Evolutionary conservation across 768 basidiomycete species (phyloP), one percentile per base, ranked within the genome.

Genomic region (Podaxis sp.): DNA sequence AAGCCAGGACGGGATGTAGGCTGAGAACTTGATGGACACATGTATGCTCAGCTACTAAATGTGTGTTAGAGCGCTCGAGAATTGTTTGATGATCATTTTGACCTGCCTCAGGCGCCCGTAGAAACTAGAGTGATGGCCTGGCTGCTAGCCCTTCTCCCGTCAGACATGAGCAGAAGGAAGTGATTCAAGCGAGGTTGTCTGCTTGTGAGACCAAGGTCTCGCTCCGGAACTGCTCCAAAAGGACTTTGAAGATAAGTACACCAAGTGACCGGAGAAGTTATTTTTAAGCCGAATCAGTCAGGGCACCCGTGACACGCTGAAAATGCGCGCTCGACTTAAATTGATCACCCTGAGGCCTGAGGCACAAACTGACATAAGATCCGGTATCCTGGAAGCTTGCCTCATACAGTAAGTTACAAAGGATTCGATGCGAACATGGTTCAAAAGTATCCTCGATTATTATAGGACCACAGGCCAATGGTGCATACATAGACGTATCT

Each of bases 21-120:
- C 44, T 46, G 50, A 13, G 52, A 54, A 28, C 52, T 15, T 54
- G 52, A 54, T 54, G 52, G 8, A 7, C 52, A 54, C 52, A 54
- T 36, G 52, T 36, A 33, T 33, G 33, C 8, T 33, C 33, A n/a
- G 44, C 44, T 46, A n/a, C 44, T 17, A 46, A 46, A 22, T 22
- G 44, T n/a, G 44, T 20, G 44, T 20, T 20, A 20, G 44, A 20
- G 20, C 15, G 20, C 20, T 20, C 44, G 15, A n/a, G 40, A 41
- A 41, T 41, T 1, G 40, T 41, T 17, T 46, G 44, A 46, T 46
- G n/a, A 46, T 46, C 44, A 46, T 46, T 46, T 8, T 1, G 44
- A 46, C n/a, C 44, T n/a, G 44, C 44, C 44, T 46, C 44, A 46
- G 33, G 33, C 33, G 33, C 33, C 10, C 33, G 8, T 46, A 46